phyloP scores from a whole-genome alignment of 164 flowering plant genomes.

The Piper betle region DNA sequence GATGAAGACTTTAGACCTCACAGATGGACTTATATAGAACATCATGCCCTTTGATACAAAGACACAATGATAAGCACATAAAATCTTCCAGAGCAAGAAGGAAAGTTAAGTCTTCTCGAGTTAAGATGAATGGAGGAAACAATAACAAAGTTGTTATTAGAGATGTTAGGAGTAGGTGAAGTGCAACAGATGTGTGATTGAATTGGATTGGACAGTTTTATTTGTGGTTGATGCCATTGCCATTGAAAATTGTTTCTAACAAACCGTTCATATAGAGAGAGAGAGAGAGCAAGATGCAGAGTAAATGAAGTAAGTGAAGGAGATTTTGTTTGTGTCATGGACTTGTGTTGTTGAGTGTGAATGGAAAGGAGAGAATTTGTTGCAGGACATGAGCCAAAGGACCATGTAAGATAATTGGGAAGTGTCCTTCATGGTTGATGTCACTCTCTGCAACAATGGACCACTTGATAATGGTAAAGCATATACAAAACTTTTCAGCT shows the following conservation, averaged over 20 bases:
- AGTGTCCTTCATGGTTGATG: too few species aligned
- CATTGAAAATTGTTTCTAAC: too few species aligned
- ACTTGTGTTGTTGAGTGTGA: too few species aligned
- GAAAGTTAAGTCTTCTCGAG: not conserved
- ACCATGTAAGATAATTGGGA: not conserved
- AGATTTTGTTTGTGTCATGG: not conserved
- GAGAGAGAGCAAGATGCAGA: too few species aligned
- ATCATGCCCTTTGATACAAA: not conserved
- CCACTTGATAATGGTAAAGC: too few species aligned
- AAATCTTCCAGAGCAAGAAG: not conserved
- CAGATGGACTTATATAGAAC: too few species aligned
- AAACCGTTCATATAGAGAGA: not conserved
- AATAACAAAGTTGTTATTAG: not conserved
- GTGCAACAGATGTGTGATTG: conserved; percentile 2
- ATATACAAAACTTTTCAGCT: too few species aligned
- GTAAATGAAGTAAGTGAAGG: too few species aligned
- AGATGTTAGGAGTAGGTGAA: conserved; percentile 6
- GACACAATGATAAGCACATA: not conserved
- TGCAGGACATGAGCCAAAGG: not conserved
- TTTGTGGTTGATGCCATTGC: not conserved
- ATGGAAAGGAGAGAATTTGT: not conserved
- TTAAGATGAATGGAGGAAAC: not conserved
- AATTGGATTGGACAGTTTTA: not conserved
- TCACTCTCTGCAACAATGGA: too few species aligned
- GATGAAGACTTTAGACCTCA: not conserved